These are phyloP conservation scores for Lipomyces mesembrius DNA, from an alignment of 805 yeast genomes.

Conservation along the genomic window DNA sequence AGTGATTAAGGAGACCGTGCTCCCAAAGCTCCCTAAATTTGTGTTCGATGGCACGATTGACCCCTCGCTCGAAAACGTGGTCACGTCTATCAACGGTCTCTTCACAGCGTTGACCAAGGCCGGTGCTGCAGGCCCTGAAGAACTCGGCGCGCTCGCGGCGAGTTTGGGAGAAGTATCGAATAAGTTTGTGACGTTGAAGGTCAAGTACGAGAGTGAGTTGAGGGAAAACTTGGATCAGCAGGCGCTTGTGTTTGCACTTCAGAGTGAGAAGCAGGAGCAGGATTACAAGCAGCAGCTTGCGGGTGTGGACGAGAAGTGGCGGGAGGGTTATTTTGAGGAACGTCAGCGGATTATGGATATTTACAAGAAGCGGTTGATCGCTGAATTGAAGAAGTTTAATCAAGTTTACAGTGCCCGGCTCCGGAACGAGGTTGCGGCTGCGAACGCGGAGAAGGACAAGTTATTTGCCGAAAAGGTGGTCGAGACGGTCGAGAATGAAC, in stretches of 20 bases:
- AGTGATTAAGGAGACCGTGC: conserved; percentile 24
- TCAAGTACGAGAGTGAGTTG: conserved; percentile 36
- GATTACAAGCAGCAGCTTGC: conserved; percentile 44
- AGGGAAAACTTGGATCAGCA: conserved; percentile 42
- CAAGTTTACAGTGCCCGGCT: conserved; percentile 47
- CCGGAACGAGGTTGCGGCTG: conserved; percentile 53
- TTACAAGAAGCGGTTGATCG: conserved; percentile 59
- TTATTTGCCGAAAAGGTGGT: conserved; percentile 64
- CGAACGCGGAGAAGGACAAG: conserved; percentile 70
- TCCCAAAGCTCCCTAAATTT: conserved; percentile 36
- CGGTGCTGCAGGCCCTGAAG: conserved; percentile 31
- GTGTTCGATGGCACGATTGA: conserved; percentile 39
- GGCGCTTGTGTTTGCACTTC: conserved; percentile 43
- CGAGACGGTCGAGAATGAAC: conserved; percentile 66
- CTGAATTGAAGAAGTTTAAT: conserved; percentile 71
- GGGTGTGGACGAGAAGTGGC: conserved; percentile 59
- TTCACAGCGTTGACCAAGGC: conserved; percentile 36
- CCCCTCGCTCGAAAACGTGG: conserved; percentile 39
- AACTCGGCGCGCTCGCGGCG: conserved; percentile 32
- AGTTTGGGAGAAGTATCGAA: conserved; percentile 33
- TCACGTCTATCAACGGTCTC: conserved; percentile 37
- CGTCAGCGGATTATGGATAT: conserved; percentile 63
- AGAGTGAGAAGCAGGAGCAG: conserved; percentile 37
- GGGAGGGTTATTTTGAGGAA: conserved; percentile 64
- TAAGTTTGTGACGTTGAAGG: conserved; percentile 29